phyloP scores from a whole-genome alignment of 495 filamentous ascomycete species.

The Neurospora hispaniola region DNA sequence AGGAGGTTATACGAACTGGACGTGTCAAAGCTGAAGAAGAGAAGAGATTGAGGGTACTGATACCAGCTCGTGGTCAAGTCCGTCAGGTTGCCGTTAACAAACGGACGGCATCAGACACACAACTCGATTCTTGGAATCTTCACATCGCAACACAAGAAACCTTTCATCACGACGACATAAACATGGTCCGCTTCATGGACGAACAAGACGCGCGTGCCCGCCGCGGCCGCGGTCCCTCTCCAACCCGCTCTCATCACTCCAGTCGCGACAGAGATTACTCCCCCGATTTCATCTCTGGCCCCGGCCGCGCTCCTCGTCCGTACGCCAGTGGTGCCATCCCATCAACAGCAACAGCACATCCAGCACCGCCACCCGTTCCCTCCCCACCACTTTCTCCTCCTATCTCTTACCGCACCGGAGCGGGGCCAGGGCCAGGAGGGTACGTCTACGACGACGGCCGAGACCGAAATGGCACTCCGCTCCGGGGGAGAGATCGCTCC shows the following conservation, averaged over 20 bases:
- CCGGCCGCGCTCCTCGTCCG: neutral
- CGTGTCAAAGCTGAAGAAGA: neutral
- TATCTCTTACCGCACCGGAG: neutral
- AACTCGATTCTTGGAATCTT: neutral
- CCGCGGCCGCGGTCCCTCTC: neutral
- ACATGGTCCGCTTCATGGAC: slow-evolving; percentile 1
- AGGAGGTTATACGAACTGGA: neutral
- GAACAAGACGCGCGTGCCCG: neutral
- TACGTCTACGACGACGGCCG: neutral
- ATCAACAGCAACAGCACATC: neutral
- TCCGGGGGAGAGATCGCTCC: neutral
- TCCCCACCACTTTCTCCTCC: neutral
- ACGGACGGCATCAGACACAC: neutral
- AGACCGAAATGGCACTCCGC: neutral
- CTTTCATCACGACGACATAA: neutral
- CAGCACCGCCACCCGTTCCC: slow-evolving; percentile 1
- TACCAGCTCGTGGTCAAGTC: neutral
- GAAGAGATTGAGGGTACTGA: neutral
- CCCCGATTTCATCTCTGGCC: neutral
- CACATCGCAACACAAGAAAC: neutral
- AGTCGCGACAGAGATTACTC: slow-evolving; percentile 1
- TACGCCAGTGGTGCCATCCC: neutral
- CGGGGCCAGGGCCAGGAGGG: neutral
- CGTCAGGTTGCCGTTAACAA: neutral
- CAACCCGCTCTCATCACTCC: neutral